phyloP scores from a whole-genome alignment of 176 grass and related monocot species.

The Microstegium vimineum region DNA sequence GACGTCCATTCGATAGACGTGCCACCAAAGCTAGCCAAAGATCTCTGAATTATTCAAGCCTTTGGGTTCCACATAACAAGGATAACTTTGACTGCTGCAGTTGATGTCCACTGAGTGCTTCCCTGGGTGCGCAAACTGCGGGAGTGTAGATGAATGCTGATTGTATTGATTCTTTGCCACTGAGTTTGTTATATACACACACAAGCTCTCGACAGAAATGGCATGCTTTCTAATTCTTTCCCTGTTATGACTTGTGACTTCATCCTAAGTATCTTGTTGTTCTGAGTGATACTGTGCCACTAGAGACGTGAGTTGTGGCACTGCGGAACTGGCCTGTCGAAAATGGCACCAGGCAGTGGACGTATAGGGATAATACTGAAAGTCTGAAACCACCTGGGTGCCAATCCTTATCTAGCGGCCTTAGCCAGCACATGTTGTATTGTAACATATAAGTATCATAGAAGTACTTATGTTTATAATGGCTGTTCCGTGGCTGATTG shows the following conservation, averaged over 20 bases:
- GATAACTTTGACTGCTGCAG: background rate
- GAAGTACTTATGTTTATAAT: background rate
- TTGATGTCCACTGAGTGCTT: background rate
- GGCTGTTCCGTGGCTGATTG: background rate
- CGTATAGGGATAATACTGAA: background rate
- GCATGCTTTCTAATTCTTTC: background rate
- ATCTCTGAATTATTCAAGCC: slow-evolving; percentile 26
- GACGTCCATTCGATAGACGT: slow-evolving; percentile 49
- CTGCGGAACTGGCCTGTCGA: background rate
- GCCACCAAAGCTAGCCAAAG: slow-evolving; percentile 45
- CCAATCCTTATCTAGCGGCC: background rate
- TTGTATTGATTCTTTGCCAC: slow-evolving; percentile 30
- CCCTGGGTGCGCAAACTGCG: background rate
- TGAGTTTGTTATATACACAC: background rate
- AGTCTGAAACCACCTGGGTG: background rate
- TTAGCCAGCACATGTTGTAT: background rate
- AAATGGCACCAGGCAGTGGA: background rate
- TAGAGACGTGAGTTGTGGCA: background rate
- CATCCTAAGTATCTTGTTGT: background rate
- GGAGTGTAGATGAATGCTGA: slow-evolving; percentile 5
- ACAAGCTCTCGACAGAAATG: background rate
- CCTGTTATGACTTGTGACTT: background rate
- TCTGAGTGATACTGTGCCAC: background rate
- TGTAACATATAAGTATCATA: background rate
- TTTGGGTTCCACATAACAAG: background rate